Evolutionary conservation across 2,329 filamentous ascomycete species (phyloP).

Genomic region (Rhynchosporium graminicola): DNA sequence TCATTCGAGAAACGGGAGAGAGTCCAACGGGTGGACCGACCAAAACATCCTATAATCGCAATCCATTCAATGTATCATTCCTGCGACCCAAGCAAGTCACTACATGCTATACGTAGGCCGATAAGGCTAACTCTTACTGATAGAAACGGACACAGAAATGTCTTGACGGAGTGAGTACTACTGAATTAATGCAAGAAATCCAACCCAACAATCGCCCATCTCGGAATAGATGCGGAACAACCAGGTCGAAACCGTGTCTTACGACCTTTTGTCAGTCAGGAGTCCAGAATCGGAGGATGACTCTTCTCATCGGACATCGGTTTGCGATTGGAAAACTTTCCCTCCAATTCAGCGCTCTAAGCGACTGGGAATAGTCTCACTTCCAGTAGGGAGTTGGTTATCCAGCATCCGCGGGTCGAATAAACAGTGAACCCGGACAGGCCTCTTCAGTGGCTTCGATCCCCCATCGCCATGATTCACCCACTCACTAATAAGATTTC

Average conservation of each 20-base stretch:
- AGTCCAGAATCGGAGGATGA: slow-evolving; percentile 1
- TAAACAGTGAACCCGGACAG: slow-evolving; percentile 9
- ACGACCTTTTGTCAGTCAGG: not conserved
- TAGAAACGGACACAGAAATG: no score
- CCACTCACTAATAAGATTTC: slow-evolving; percentile 1
- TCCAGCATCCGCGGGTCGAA: slow-evolving; percentile 1
- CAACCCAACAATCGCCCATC: slow-evolving; percentile 6
- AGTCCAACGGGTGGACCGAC: no score
- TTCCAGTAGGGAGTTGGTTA: slow-evolving; percentile 11
- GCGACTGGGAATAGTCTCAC: slow-evolving; percentile 13
- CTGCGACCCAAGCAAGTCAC: no score
- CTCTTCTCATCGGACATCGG: slow-evolving; percentile 8
- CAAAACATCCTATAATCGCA: no score
- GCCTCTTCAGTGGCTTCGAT: slow-evolving; percentile 10
- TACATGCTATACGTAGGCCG: no score
- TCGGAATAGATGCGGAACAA: not conserved
- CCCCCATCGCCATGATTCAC: not conserved
- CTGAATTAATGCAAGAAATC: slow-evolving; percentile 1
- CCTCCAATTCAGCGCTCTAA: slow-evolving; percentile 5
- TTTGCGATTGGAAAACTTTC: slow-evolving; percentile 4
- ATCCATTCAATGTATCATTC: no score
- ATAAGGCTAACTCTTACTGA: not conserved
- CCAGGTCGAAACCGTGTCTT: not conserved
- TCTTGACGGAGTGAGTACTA: no score
- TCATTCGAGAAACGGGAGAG: no score